Evolutionary conservation across 306 rosid genomes (phyloP).

Genomic region (Dalbergia cochinchinensis): DNA sequence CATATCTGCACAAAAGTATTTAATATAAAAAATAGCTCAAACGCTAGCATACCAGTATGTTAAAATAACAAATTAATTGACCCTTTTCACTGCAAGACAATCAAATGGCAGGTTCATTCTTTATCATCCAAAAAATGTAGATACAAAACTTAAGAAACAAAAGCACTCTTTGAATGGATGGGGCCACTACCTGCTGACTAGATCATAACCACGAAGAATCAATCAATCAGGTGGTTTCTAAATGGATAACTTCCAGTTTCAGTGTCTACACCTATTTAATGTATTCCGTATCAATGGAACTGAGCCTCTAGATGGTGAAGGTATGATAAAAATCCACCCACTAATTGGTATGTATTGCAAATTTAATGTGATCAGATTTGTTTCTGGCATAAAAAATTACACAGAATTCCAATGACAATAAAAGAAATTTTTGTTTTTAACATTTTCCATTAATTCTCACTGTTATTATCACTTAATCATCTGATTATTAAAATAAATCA

Average conservation of each 20-base stretch:
- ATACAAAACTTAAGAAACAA: neutral
- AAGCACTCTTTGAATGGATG: neutral
- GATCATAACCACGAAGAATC: constrained; percentile 1
- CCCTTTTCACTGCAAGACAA: neutral
- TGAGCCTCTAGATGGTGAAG: neutral
- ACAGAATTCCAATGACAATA: constrained; percentile 11
- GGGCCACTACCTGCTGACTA: constrained; percentile 2
- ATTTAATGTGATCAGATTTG: constrained; percentile 4
- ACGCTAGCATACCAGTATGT: neutral
- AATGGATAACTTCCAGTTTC: neutral
- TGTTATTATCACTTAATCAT: constrained; percentile 8
- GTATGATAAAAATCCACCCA: neutral
- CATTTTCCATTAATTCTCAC: neutral
- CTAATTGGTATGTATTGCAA: neutral
- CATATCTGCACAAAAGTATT: neutral
- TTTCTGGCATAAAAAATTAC: neutral
- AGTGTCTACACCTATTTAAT: too few relatives aligned
- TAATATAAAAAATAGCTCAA: neutral
- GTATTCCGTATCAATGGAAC: neutral
- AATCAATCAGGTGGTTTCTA: neutral
- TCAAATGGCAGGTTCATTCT: neutral
- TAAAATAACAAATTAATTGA: neutral
- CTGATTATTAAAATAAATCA: constrained; percentile 2
- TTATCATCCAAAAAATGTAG: neutral
- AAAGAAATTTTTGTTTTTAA: neutral